phyloP scores from a whole-genome alignment of 169 alveolate genomes.

The Babesia ovis region DNA sequence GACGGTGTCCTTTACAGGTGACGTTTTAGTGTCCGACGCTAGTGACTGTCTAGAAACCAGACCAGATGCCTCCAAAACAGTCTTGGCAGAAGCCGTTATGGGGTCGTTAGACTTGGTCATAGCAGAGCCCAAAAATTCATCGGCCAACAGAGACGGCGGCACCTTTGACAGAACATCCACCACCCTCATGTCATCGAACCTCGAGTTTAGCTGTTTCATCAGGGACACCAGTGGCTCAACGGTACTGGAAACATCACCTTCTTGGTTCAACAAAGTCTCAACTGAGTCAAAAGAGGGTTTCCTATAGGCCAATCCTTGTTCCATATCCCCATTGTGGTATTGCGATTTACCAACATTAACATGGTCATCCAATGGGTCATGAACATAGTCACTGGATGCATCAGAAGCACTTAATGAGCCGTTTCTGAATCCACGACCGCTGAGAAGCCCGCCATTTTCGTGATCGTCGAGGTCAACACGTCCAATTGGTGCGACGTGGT shows the following conservation, averaged over 20 bases:
- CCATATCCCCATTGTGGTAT: background rate
- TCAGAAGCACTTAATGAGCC: background rate
- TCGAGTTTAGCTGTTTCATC: background rate
- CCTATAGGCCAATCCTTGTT: background rate
- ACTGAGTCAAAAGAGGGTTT: background rate
- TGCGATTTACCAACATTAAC: background rate
- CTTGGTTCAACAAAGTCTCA: background rate
- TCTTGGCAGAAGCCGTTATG: too few relatives aligned
- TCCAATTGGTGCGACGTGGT: too few relatives aligned
- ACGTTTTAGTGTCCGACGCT: too few relatives aligned
- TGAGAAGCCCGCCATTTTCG: too few relatives aligned
- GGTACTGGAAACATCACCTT: background rate
- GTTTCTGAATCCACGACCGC: background rate
- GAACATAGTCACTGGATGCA: constrained; percentile 25
- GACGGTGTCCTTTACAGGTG: background rate
- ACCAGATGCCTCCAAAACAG: too few relatives aligned
- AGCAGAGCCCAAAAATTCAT: too few relatives aligned
- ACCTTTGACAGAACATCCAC: background rate
- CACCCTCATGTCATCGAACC: background rate
- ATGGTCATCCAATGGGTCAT: background rate
- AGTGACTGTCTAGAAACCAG: too few relatives aligned
- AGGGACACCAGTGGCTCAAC: background rate
- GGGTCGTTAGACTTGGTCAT: too few relatives aligned
- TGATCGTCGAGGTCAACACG: too few relatives aligned
- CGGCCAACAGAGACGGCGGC: background rate